Conservation (phyloP, 23 red algal species). For the Agarophyton chilense region DNA sequence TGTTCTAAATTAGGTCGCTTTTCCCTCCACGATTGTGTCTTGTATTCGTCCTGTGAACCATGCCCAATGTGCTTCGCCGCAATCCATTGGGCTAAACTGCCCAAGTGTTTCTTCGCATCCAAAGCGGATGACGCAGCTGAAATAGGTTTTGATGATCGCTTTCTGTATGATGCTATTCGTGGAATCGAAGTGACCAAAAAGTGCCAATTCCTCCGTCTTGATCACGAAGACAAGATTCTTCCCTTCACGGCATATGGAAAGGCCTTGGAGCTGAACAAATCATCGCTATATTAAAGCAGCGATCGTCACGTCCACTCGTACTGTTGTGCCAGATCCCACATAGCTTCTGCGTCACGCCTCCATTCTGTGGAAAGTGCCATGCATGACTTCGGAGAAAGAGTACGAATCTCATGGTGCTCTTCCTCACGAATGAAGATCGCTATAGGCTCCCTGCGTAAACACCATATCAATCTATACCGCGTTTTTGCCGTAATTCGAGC, state of each 20-base stretch:
- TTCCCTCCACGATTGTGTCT: constrained; percentile 76
- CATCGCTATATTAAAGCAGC: constrained; percentile 5
- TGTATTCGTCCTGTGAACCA: constrained; percentile 91
- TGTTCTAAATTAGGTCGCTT: constrained; percentile 58
- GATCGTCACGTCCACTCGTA: constrained; percentile 18
- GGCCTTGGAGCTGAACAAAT: neutral
- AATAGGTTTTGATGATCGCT: constrained; percentile 87
- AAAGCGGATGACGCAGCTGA: constrained; percentile 70
- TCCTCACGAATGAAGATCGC: constrained; percentile 16
- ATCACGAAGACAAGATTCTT: neutral
- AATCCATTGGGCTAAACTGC: constrained; percentile 78
- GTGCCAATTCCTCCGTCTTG: neutral
- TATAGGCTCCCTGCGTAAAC: neutral
- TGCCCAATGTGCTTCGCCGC: constrained; percentile 95
- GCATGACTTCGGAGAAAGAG: neutral
- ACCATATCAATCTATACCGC: constrained; percentile 22
- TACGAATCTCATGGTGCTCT: neutral
- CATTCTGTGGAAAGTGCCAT: neutral
- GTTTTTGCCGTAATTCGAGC: neutral
- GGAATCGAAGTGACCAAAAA: constrained; percentile 41
- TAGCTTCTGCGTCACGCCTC: constrained; percentile 37
- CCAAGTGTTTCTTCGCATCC: constrained; percentile 59
- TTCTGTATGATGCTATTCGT: constrained; percentile 61
- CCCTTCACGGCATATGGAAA: constrained; percentile 23
- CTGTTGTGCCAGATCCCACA: constrained; percentile 14